Conservation (phyloP, 257 asterid genomes). For the Thymus mandschuricus region DNA sequence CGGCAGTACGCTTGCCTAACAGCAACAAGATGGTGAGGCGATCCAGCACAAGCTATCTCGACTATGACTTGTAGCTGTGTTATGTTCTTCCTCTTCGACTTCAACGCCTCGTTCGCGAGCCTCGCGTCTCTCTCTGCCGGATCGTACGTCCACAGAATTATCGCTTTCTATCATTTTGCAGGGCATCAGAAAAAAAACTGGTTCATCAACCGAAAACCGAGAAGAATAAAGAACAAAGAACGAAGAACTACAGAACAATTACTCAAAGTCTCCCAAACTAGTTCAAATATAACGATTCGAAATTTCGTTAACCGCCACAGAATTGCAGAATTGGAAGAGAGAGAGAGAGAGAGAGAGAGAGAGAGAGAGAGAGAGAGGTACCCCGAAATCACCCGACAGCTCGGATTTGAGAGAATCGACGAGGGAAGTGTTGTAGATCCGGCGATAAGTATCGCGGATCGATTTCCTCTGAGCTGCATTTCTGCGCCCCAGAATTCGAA, state of each 20-base stretch:
- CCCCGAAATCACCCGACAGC: constrained; percentile 84
- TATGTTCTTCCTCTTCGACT: constrained; percentile 45
- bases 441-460: constrained; percentile 61
- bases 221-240: background rate
- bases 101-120: constrained; percentile 72
- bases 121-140: constrained; percentile 85
- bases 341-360: background rate
- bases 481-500: constrained; percentile 65
- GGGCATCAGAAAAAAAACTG: constrained; percentile 5
- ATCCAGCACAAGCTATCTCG: constrained; percentile 78
- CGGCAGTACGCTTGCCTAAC: constrained; percentile 67
- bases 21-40: constrained; percentile 71
- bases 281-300: background rate
- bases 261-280: background rate
- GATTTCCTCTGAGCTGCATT: constrained; percentile 63
- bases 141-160: constrained; percentile 68
- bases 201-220: background rate
- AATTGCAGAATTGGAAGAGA: background rate
- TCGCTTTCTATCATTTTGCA: constrained; percentile 56
- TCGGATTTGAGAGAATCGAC: constrained; percentile 53
- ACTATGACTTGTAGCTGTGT: constrained; percentile 64
- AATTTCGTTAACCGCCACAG: background rate
- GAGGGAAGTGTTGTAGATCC: constrained; percentile 62
- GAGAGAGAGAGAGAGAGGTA: constrained; percentile 27
- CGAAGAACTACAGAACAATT: background rate